Evolutionary conservation across 129 eudicot species (phyloP), one percentile per base, ranked within the genome.

Genomic region (Sambucus nigra): DNA sequence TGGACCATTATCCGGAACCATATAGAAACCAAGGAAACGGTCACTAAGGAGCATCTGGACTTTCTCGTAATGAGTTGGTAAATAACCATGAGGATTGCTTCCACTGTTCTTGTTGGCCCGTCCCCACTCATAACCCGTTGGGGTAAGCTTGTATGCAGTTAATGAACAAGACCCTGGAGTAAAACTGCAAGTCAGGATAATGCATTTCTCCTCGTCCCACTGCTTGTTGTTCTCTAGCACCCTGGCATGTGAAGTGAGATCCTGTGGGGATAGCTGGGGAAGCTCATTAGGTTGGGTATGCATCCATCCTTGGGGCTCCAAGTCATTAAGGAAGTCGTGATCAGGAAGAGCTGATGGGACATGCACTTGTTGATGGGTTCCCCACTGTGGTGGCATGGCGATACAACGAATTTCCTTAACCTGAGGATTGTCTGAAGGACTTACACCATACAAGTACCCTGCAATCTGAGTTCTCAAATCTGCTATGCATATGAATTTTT

Each of bases 281-380:
- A 86, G 99, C 67, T 92, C 99, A 32, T 86, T 92, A 16, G 99
- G 96, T 59, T 92, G 99, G 0, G 99, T 86, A 65, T 92, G 99
- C 99, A 92, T 77, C 99, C 99, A 92, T 73, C 99, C 99, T 55
- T 86, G 54, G 5, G 99, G 99, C 71, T 92, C 99, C 69, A 92
- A 75, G 52, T 92, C 99, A 25, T 71, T 82, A 21, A 92, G 74
- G 77, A 92, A 92, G 61, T 92, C 95, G 18, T 92, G 99, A 55
- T 86, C 96, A n/a, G 99, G 99, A 54, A 92, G 95, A 54, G 79
- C 80, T 2, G 87, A 86, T 9, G 99, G 99, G 12, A 92, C 85
- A 69, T 92, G 81, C 35, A 86, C 99, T 55, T 92, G 96, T 67
- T 92, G 99, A 76, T 86, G 99, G 7, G 99, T 92, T 25, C 99